Conservation (phyloP, 2,329 filamentous ascomycete species). For the Amesomyces nigricolor region DNA sequence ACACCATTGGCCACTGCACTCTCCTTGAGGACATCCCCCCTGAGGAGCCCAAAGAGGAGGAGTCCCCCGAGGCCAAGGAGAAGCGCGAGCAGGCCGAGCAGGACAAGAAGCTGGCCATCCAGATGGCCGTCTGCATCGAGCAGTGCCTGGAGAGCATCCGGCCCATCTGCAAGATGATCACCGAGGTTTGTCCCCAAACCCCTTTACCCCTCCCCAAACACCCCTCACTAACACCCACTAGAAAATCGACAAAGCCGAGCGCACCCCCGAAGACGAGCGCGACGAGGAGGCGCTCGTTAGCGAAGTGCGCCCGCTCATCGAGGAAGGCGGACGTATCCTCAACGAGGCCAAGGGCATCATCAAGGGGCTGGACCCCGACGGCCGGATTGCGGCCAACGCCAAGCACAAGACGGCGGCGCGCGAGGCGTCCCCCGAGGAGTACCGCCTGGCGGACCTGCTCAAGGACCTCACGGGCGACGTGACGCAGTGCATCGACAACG, state of each 20-base stretch:
- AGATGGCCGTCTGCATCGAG: constrained; percentile 67
- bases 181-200: constrained; percentile 56
- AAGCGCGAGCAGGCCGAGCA: constrained; percentile 53
- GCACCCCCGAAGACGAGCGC: constrained; percentile 76
- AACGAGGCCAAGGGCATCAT: constrained; percentile 83
- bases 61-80: constrained; percentile 54
- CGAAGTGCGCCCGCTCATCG: constrained; percentile 80
- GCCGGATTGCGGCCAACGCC: constrained; percentile 75
- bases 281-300: constrained; percentile 86
- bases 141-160: constrained; percentile 78
- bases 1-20: constrained; percentile 61
- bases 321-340: constrained; percentile 76
- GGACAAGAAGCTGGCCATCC: constrained; percentile 70
- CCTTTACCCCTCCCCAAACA: no score
- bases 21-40: constrained; percentile 55
- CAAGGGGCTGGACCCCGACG: constrained; percentile 82
- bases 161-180: constrained; percentile 82
- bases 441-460: constrained; percentile 74
- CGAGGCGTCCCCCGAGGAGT: constrained; percentile 77
- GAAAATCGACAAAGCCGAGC: constrained; percentile 75
- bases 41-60: constrained; percentile 47
- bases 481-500: constrained; percentile 75
- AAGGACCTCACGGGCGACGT: constrained; percentile 82
- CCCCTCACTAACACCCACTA: constrained; percentile 32
- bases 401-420: constrained; percentile 72